A percentile compares a stretch with the other conserved stretches of the same genome.
Evolutionary conservation across 345 rosid species (phyloP).

Genomic region (Melastoma malabathricum): DNA sequence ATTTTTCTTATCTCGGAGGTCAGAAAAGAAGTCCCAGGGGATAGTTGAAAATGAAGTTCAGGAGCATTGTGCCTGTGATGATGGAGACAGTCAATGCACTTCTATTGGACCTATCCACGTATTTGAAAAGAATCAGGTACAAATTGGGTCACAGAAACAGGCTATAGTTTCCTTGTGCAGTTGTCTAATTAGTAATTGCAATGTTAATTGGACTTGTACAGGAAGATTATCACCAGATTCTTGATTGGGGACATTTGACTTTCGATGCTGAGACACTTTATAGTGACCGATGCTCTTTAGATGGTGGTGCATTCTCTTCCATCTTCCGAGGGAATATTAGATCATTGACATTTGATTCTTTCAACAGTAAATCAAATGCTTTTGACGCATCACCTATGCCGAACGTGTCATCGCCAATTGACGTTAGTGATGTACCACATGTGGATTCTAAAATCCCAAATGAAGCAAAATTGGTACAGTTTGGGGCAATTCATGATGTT

Average conservation of each 20-base stretch:
- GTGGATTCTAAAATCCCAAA: too few species aligned
- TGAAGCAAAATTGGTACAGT: too few species aligned
- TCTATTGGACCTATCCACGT: conserved; percentile 76
- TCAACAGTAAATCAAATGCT: conserved; percentile 6
- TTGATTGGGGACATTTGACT: conserved; percentile 74
- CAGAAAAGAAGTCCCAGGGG: conserved; percentile 35
- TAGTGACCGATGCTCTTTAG: conserved; percentile 9
- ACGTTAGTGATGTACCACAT: too few species aligned
- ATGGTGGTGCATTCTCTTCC: conserved; percentile 12
- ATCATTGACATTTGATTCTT: conserved; percentile 27
- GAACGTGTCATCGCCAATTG: too few species aligned
- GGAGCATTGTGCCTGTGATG: conserved; percentile 12
- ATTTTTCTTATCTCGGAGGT: conserved; percentile 53
- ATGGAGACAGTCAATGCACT: conserved; percentile 16
- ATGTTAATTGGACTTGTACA: conserved; percentile 6
- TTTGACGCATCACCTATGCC: too few species aligned
- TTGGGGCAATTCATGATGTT: too few species aligned
- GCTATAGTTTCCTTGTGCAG: too few species aligned
- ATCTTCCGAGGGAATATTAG: conserved; percentile 15
- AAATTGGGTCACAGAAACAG: background rate
- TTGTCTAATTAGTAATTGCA: background rate
- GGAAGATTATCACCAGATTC: conserved; percentile 30
- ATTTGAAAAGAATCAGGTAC: conserved; percentile 59
- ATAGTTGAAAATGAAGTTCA: conserved; percentile 15
- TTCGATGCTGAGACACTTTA: conserved; percentile 27